Evolutionary conservation across 2,329 filamentous ascomycete genomes (phyloP).

Genomic region (Incumbomyces lentus): DNA sequence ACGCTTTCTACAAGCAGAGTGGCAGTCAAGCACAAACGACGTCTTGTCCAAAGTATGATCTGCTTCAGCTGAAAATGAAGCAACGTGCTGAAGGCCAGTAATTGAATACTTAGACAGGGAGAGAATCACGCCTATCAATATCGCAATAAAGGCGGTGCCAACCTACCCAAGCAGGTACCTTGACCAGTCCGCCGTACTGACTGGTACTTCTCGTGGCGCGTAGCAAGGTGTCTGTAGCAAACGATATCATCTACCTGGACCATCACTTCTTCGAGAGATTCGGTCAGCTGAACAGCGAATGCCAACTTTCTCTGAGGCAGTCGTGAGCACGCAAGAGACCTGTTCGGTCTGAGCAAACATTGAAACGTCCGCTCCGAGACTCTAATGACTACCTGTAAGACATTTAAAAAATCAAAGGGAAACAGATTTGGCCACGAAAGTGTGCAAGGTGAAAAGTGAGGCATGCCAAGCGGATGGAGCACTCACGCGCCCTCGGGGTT

Average conservation of each 20-base stretch:
- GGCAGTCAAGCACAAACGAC: slow-evolving; percentile 66
- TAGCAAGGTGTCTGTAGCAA: slow-evolving; percentile 19
- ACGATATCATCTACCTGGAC: slow-evolving; percentile 32
- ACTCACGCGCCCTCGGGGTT: too few relatives aligned
- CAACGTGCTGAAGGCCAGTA: slow-evolving; percentile 42
- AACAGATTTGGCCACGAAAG: too few relatives aligned
- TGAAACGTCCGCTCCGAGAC: slow-evolving; percentile 86
- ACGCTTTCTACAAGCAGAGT: slow-evolving; percentile 70
- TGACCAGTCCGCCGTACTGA: too few relatives aligned
- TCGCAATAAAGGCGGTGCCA: too few relatives aligned
- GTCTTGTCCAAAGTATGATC: slow-evolving; percentile 73
- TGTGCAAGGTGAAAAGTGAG: neutral
- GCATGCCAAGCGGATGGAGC: neutral
- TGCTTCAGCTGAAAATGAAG: slow-evolving; percentile 76
- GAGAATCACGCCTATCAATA: too few relatives aligned
- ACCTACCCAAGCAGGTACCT: too few relatives aligned
- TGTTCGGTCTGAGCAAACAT: slow-evolving; percentile 81
- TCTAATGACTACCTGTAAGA: slow-evolving; percentile 90
- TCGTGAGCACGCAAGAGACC: slow-evolving; percentile 95
- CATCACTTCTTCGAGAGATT: slow-evolving; percentile 43
- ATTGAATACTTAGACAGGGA: too few relatives aligned
- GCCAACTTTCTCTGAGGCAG: slow-evolving; percentile 72
- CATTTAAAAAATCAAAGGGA: slow-evolving; percentile 37
- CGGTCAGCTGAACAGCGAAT: slow-evolving; percentile 64
- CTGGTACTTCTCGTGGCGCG: too few relatives aligned